Evolutionary conservation across 2,329 filamentous ascomycete species (phyloP).

Genomic region (Leptographium radiaticola): DNA sequence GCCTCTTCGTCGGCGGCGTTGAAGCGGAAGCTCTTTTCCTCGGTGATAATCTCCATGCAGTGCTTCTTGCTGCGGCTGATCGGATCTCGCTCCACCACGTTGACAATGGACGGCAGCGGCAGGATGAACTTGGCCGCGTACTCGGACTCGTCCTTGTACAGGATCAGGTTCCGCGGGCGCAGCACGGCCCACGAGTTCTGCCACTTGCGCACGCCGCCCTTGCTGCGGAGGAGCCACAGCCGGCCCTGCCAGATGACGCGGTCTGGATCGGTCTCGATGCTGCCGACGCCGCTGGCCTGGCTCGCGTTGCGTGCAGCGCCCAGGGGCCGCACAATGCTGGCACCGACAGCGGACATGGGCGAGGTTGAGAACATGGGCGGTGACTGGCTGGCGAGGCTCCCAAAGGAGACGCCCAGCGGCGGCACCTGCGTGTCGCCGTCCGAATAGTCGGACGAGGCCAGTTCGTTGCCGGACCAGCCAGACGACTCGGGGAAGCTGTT

Average conservation of each 20-base stretch:
- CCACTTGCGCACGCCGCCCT: constrained; percentile 78
- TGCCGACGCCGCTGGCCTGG: constrained; percentile 42
- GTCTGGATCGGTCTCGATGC: constrained; percentile 55
- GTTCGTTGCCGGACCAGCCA: constrained; percentile 45
- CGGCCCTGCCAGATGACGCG: constrained; percentile 91
- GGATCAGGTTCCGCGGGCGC: constrained; percentile 67
- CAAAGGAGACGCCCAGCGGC: constrained; percentile 36
- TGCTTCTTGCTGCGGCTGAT: constrained; percentile 71
- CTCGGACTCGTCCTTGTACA: constrained; percentile 89
- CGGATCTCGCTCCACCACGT: constrained; percentile 85
- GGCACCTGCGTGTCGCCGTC: constrained; percentile 42
- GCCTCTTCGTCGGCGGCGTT: constrained; percentile 70
- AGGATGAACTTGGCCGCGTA: constrained; percentile 79
- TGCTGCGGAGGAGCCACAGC: constrained; percentile 72
- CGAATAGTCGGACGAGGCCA: constrained; percentile 79
- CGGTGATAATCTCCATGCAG: constrained; percentile 86
- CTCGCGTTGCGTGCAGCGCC: constrained; percentile 32
- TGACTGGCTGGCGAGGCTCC: constrained; percentile 31
- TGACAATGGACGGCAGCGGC: constrained; percentile 65
- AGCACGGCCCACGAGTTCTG: constrained; percentile 90
- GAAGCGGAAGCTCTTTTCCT: constrained; percentile 74
- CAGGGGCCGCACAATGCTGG: not conserved
- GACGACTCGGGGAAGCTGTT: constrained; percentile 43
- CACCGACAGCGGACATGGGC: not conserved
- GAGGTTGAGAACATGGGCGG: constrained; percentile 12